Conservation (phyloP, 139 green algal species). For the Chlamydomonas eustigma region DNA sequence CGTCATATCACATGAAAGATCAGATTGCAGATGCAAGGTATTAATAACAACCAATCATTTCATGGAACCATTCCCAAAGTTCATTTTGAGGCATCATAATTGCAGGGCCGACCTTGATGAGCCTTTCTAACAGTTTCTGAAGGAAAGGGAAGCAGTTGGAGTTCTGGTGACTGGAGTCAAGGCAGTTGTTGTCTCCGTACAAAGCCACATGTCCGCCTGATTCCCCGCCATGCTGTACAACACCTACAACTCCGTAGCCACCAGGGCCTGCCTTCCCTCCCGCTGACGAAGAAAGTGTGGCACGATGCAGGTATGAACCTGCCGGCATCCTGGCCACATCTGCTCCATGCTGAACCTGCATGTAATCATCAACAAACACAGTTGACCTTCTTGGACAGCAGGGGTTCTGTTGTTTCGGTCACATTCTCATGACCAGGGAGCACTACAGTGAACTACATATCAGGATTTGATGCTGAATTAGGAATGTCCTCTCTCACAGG, state of each 20-base stretch:
- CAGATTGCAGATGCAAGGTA: too few relatives aligned
- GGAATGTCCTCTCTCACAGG: too few relatives aligned
- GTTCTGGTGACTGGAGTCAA: slow-evolving; percentile 79
- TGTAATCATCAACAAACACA: too few relatives aligned
- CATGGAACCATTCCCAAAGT: too few relatives aligned
- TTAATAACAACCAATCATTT: too few relatives aligned
- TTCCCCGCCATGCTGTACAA: not conserved
- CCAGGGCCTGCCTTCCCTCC: slow-evolving; percentile 11
- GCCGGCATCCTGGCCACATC: slow-evolving; percentile 33
- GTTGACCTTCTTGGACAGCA: too few relatives aligned
- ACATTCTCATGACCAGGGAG: too few relatives aligned
- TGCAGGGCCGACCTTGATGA: slow-evolving; percentile 7
- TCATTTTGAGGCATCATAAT: too few relatives aligned
- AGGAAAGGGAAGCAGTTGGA: slow-evolving; percentile 65
- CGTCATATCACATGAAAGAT: too few relatives aligned
- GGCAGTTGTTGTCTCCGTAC: slow-evolving; percentile 88
- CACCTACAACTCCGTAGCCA: slow-evolving; percentile 18
- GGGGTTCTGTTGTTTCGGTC: too few relatives aligned
- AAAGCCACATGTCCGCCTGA: slow-evolving; percentile 60
- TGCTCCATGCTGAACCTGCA: slow-evolving; percentile 3
- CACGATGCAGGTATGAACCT: slow-evolving; percentile 24
- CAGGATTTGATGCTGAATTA: too few relatives aligned
- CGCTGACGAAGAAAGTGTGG: slow-evolving; percentile 1
- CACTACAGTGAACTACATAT: too few relatives aligned
- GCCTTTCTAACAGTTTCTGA: slow-evolving; percentile 15